phyloP scores from a whole-genome alignment of 352 stramenopile species.

The Globisporangium megalacanthum region DNA sequence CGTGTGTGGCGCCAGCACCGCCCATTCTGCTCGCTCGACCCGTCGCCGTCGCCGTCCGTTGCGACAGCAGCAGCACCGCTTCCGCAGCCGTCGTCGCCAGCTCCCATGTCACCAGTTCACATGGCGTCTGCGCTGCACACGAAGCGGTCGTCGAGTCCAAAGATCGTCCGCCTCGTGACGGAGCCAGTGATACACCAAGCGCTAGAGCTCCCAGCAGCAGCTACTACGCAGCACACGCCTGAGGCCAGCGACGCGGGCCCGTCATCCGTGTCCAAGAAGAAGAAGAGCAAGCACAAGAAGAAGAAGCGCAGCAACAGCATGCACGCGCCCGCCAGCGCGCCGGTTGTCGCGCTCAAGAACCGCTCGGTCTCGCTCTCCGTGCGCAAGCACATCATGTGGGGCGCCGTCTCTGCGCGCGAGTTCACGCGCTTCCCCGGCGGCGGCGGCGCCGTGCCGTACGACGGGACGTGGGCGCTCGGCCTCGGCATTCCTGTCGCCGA shows the following conservation, averaged over 20 bases:
- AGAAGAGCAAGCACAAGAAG: slow-evolving; percentile 70
- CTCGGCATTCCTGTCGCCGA: slow-evolving; percentile 58
- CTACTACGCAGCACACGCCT: not conserved
- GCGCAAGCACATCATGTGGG: slow-evolving; percentile 77
- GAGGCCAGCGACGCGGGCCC: not conserved
- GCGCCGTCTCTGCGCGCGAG: slow-evolving; percentile 58
- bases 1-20: slow-evolving; percentile 56
- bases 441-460: slow-evolving; percentile 67
- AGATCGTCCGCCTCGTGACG: slow-evolving; percentile 38
- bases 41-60: not conserved
- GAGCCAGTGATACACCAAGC: slow-evolving; percentile 30
- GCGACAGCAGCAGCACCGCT: slow-evolving; percentile 7
- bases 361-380: slow-evolving; percentile 56
- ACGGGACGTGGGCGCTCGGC: slow-evolving; percentile 77
- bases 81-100: not conserved
- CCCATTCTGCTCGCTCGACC: slow-evolving; percentile 22
- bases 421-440: slow-evolving; percentile 78
- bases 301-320: slow-evolving; percentile 70
- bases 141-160: slow-evolving; percentile 14
- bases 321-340: slow-evolving; percentile 31
- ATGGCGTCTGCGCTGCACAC: slow-evolving; percentile 6
- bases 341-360: slow-evolving; percentile 32
- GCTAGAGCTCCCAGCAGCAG: slow-evolving; percentile 24
- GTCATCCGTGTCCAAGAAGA: slow-evolving; percentile 31
- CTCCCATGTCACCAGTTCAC: too few species aligned